phyloP scores from a whole-genome alignment of 148 eudicot genomes.

The Polygonum maritimum region DNA sequence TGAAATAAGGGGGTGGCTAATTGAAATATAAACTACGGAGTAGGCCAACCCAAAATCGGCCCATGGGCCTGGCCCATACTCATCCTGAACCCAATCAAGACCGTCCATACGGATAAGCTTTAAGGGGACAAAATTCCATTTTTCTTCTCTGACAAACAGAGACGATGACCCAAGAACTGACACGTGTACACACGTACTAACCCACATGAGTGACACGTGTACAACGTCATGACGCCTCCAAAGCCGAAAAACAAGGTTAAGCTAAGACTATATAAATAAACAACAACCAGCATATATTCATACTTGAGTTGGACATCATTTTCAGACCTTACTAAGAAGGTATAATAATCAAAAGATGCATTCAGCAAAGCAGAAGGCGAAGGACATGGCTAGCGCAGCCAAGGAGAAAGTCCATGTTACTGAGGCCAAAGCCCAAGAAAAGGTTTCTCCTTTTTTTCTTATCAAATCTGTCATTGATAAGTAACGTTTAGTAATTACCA shows the following conservation, averaged over 20 bases:
- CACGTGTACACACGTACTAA: not conserved
- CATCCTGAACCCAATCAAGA: not conserved
- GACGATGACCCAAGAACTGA: not conserved
- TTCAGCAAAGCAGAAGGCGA: constrained; percentile 49
- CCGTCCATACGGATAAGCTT: not conserved
- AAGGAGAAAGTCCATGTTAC: constrained; percentile 34
- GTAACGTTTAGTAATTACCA: too few species aligned
- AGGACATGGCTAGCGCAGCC: constrained; percentile 53
- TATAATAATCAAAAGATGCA: constrained; percentile 25
- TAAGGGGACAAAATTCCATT: not conserved
- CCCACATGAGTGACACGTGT: not conserved
- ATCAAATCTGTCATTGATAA: too few species aligned
- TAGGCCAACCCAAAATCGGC: not conserved
- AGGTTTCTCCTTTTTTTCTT: not conserved
- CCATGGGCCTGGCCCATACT: not conserved
- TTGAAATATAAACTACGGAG: too few species aligned
- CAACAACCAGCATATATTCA: not conserved
- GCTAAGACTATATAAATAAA: not conserved
- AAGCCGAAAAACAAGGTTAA: not conserved
- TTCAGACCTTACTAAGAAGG: not conserved
- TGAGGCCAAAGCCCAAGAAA: constrained; percentile 55
- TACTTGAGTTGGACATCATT: not conserved
- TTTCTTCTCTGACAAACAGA: not conserved
- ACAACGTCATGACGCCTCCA: not conserved
- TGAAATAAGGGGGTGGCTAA: too few species aligned